Conservation (phyloP, 2,329 filamentous ascomycete species). For the Malbranchea cinnamomea region DNA sequence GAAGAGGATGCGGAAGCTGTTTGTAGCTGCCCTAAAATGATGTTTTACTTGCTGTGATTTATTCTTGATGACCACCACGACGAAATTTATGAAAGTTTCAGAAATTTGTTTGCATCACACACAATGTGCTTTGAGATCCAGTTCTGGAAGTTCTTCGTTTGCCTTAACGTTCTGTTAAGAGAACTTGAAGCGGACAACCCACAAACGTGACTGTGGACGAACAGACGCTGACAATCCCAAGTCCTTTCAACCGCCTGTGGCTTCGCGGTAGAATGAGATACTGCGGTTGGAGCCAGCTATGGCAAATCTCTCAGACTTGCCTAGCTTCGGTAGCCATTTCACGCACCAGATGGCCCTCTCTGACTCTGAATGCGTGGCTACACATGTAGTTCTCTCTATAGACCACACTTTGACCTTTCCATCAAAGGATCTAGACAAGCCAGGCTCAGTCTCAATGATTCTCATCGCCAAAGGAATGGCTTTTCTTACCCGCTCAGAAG, state of each 20-base stretch:
- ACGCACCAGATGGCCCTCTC: slow-evolving; percentile 74
- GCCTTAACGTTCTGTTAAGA: too few relatives aligned
- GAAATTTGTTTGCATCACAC: too few relatives aligned
- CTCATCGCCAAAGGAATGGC: not conserved
- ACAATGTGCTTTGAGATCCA: too few relatives aligned
- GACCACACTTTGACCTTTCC: slow-evolving; percentile 96
- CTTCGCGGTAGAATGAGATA: slow-evolving; percentile 72
- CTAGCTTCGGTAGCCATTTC: slow-evolving; percentile 63
- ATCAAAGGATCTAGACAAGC: slow-evolving; percentile 50
- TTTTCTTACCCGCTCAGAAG: slow-evolving; percentile 58
- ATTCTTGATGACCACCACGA: too few relatives aligned
- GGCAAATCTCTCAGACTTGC: slow-evolving; percentile 52
- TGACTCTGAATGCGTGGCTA: slow-evolving; percentile 85
- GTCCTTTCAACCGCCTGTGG: slow-evolving; percentile 47
- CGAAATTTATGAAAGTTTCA: too few relatives aligned
- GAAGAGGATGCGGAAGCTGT: slow-evolving; percentile 47
- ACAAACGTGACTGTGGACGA: not conserved
- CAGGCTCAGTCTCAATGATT: not conserved
- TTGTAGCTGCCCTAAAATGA: slow-evolving; percentile 40
- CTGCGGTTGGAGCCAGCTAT: slow-evolving; percentile 63
- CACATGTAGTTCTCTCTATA: slow-evolving; percentile 65
- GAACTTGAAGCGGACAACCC: too few relatives aligned
- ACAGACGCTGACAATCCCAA: too few relatives aligned
- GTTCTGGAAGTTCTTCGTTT: too few relatives aligned
- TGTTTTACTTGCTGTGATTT: too few relatives aligned